A percentile compares a stretch with the other conserved stretches of the same genome.
These are phyloP conservation scores for Dionaea muscipula DNA, from an alignment of 179 eudicot species.

Conservation along the genomic window DNA sequence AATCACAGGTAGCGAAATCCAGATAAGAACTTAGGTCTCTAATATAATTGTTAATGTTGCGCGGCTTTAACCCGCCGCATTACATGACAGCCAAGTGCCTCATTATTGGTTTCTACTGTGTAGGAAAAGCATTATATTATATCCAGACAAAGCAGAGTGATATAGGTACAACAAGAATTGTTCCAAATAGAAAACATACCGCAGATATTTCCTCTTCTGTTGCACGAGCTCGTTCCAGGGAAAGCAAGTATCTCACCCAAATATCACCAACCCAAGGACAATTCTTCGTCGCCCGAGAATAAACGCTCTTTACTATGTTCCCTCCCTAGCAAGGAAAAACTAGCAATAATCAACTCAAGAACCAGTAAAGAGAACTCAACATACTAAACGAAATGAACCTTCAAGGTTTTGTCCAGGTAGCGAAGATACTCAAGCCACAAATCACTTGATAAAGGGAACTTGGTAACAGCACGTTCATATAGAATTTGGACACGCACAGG, in stretches of 20 bases:
- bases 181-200: conserved; percentile 54
- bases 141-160: too few species aligned
- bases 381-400: conserved; percentile 30
- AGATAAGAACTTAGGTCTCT: too few species aligned
- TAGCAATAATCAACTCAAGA: conserved; percentile 6
- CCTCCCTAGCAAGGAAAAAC: conserved; percentile 41
- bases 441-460: conserved; percentile 63
- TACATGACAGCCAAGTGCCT: too few species aligned
- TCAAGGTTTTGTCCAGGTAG: conserved; percentile 72
- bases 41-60: too few species aligned
- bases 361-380: conserved; percentile 4
- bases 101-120: too few species aligned
- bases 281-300: conserved; percentile 67
- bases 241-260: conserved; percentile 77
- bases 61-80: too few species aligned
- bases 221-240: conserved; percentile 66
- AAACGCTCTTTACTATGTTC: conserved; percentile 35
- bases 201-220: conserved; percentile 60
- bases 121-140: too few species aligned
- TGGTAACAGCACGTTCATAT: conserved; percentile 79
- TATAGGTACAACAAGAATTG: too few species aligned
- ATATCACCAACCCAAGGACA: conserved; percentile 93
- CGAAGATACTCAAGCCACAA: conserved; percentile 85
- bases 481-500: conserved; percentile 79
- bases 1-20: too few species aligned